Percentiles rank a stretch among this genome's conserved stretches.
Conservation (phyloP, 495 filamentous ascomycete species). For the Aspergillus wentii region DNA sequence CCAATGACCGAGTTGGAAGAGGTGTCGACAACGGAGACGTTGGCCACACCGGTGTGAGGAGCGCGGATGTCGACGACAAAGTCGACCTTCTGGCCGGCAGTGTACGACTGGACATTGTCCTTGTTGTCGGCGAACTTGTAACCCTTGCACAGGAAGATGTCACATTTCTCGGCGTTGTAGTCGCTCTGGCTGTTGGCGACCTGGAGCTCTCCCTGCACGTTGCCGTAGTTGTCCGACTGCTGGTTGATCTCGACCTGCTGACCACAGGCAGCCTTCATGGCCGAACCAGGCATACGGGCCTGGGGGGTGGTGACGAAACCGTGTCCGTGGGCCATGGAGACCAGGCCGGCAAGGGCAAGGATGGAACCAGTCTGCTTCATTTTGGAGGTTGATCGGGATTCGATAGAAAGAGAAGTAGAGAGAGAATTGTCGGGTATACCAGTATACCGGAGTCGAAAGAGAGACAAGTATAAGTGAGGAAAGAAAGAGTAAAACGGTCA, state of each 20-base stretch:
- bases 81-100: constrained; percentile 53
- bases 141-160: constrained; percentile 68
- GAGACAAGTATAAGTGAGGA: constrained; percentile 18
- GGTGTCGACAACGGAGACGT: constrained; percentile 66
- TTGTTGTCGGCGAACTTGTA: constrained; percentile 68
- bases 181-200: constrained; percentile 48
- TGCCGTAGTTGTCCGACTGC: constrained; percentile 58
- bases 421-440: constrained; percentile 29
- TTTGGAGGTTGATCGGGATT: constrained; percentile 9
- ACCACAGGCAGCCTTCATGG: constrained; percentile 58
- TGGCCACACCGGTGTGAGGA: constrained; percentile 61
- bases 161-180: constrained; percentile 55
- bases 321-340: constrained; percentile 52
- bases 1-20: constrained; percentile 53
- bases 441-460: constrained; percentile 22
- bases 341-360: constrained; percentile 41
- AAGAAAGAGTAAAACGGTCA: constrained; percentile 26
- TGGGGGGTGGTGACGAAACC: constrained; percentile 56
- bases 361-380: constrained; percentile 32
- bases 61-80: constrained; percentile 57
- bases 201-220: constrained; percentile 63
- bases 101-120: constrained; percentile 58
- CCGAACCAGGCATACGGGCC: constrained; percentile 55
- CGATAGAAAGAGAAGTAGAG: constrained; percentile 12
- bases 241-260: constrained; percentile 57